Conservation (phyloP, 2,329 filamentous ascomycete species). For the Leptoxyphium fumago region DNA sequence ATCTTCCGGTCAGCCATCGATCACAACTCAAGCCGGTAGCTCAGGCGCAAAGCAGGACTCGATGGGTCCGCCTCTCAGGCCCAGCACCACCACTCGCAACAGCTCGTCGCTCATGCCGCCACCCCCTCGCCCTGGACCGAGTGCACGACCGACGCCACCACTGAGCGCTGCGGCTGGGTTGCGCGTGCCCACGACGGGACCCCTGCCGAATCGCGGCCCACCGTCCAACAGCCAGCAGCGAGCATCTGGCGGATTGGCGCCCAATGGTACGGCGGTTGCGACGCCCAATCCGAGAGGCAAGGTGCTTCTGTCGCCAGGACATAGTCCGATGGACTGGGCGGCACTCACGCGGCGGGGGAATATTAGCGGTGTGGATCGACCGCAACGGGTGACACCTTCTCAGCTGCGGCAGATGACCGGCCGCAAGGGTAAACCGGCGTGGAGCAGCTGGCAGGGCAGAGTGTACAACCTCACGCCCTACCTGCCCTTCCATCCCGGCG, state of each 20-base stretch:
- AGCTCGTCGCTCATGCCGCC: conserved; percentile 10
- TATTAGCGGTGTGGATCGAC: conserved; percentile 36
- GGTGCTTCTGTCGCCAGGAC: conserved; percentile 73
- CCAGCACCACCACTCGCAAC: conserved; percentile 8
- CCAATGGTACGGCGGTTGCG: conserved; percentile 19
- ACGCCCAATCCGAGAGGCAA: conserved; percentile 40
- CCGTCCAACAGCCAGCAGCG: conserved; percentile 24
- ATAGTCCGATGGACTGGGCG: conserved; percentile 94
- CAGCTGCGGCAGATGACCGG: conserved; percentile 68
- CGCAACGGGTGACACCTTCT: conserved; percentile 62
- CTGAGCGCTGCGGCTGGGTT: conserved; percentile 22
- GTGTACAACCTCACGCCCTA: conserved; percentile 95
- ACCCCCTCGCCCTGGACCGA: conserved; percentile 14
- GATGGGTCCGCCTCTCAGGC: conserved; percentile 1
- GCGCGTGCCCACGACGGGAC: conserved; percentile 31
- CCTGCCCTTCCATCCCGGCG: conserved; percentile 79
- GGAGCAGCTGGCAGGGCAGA: conserved; percentile 76
- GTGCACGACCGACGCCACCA: conserved; percentile 4
- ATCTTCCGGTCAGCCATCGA: conserved; percentile 19
- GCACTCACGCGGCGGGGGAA: conserved; percentile 44
- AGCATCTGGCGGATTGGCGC: conserved; percentile 19
- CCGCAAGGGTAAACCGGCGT: conserved; percentile 66
- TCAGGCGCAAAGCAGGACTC: neutral
- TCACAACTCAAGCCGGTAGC: conserved; percentile 19
- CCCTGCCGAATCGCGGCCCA: conserved; percentile 31